phyloP scores from a whole-genome alignment of 768 basidiomycete species.

The Pleurotus salmoneostramineus region DNA sequence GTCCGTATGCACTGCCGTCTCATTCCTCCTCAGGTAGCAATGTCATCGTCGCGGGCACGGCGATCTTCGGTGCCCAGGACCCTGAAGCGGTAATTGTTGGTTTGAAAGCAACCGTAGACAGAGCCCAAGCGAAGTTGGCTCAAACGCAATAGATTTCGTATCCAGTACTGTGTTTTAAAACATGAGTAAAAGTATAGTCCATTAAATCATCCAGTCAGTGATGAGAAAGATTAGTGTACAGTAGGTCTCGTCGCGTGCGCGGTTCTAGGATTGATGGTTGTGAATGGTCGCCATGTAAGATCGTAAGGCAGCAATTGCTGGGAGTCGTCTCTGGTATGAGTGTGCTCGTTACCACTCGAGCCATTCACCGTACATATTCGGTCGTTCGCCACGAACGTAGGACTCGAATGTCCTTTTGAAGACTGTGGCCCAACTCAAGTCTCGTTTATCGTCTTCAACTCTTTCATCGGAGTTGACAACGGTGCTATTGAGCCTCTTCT shows the following conservation, averaged over 20 bases:
- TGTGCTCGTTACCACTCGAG: conserved; percentile 39
- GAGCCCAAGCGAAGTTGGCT: conserved; percentile 52
- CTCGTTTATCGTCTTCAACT: conserved; percentile 66
- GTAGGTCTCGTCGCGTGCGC: neutral
- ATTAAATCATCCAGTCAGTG: neutral
- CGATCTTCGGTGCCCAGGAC: conserved; percentile 81
- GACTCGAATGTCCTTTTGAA: conserved; percentile 94
- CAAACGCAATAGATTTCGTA: conserved; percentile 5
- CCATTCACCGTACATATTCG: conserved; percentile 95
- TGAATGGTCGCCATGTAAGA: neutral
- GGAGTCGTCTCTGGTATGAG: neutral
- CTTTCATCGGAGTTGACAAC: conserved; percentile 15
- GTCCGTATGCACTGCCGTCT: neutral
- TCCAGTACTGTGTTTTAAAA: conserved; percentile 10
- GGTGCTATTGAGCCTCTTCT: conserved; percentile 33
- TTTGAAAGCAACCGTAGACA: conserved; percentile 67
- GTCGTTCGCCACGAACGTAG: conserved; percentile 85
- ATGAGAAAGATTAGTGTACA: neutral
- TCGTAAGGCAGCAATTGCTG: neutral
- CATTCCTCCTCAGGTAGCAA: conserved; percentile 69
- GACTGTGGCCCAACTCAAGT: conserved; percentile 90
- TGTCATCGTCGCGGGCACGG: conserved; percentile 96
- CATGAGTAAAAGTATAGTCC: neutral
- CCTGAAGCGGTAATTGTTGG: conserved; percentile 74
- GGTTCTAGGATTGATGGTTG: neutral